Evolutionary conservation across 2,329 filamentous ascomycete species (phyloP).

Genomic region (Macrophomina pseudophaseolina): DNA sequence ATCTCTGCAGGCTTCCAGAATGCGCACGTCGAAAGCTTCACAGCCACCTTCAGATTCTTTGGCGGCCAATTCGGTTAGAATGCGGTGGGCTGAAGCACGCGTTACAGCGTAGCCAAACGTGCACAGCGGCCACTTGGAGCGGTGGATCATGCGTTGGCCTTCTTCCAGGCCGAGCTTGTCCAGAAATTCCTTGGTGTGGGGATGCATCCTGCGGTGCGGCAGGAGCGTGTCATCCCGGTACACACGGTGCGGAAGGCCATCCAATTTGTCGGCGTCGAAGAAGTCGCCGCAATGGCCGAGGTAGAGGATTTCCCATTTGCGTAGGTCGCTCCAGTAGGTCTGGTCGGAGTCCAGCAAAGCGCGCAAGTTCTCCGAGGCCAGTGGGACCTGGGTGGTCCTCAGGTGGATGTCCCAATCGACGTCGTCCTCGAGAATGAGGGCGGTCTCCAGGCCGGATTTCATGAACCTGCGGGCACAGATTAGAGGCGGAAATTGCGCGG

Average conservation of each 20-base stretch:
- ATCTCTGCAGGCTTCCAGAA: conserved; percentile 47
- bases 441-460: conserved; percentile 37
- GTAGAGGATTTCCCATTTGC: conserved; percentile 46
- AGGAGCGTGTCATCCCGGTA: conserved; percentile 41
- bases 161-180: conserved; percentile 34
- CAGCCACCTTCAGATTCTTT: conserved; percentile 30
- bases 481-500: conserved; percentile 9
- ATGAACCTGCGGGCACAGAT: conserved; percentile 39
- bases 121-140: conserved; percentile 44
- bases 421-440: conserved; percentile 48
- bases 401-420: conserved; percentile 48
- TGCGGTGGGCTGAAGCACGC: conserved; percentile 37
- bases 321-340: conserved; percentile 41
- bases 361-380: conserved; percentile 38
- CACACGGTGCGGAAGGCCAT: conserved; percentile 31
- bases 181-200: conserved; percentile 38
- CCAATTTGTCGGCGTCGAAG: conserved; percentile 31
- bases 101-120: conserved; percentile 49
- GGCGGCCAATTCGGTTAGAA: conserved; percentile 35
- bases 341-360: conserved; percentile 33
- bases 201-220: conserved; percentile 34
- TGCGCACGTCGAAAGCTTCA: conserved; percentile 45
- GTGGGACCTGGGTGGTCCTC: conserved; percentile 40
- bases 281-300: conserved; percentile 49
- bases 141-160: conserved; percentile 40